Evolutionary conservation across 2,329 filamentous ascomycete genomes (phyloP), one percentile per base, ranked within the genome.

Genomic region (Aspergillus transmontanensis): DNA sequence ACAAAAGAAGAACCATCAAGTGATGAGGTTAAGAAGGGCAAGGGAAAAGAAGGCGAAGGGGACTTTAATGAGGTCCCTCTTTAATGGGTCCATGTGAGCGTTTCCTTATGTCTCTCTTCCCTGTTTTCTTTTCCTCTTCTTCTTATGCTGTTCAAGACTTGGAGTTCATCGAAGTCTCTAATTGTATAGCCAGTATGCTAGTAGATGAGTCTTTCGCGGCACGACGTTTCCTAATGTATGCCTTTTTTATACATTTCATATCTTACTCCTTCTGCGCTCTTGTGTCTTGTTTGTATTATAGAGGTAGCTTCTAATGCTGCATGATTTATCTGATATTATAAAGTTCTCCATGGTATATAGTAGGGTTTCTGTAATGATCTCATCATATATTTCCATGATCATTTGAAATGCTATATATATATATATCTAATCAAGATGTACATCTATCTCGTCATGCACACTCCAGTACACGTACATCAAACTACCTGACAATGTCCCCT

Each of bases 51-150:
- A 63, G 67, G 71, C 16, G 74, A 76, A 50, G 66, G 72, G 6
- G 74, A 76, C 59, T 76, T 77, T 57, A 76, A 75, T 34, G 74
- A 77, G 67, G 73, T 77, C 19, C 73, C 75, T 36, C 70, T 77
- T 56, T 76, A 67, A 69, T 64, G 48, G 21, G 46, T 30, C 51
- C 32, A 55, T 26, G 53, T 36, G 45, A 39, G 66, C 61, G 50
- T 60, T 64, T 64, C 30, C 46, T 64, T 39, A 58, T 61, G 58
- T 66, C 65, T 53, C 59, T 43, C 61, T 62, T 64, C 65, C n/a
- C 28, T 61, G 21, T 59, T 67, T 61, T n/a, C 5, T 26, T 48
- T 23, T 57, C 34, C 28, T 56, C 39, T 54, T 71, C 66, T 70
- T 68, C 63, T 66, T 64, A 32, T 69, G 48, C 54, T 54, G 32